Evolutionary conservation across 306 rosid species (phyloP).

Genomic region (Calophaca sinica): DNA sequence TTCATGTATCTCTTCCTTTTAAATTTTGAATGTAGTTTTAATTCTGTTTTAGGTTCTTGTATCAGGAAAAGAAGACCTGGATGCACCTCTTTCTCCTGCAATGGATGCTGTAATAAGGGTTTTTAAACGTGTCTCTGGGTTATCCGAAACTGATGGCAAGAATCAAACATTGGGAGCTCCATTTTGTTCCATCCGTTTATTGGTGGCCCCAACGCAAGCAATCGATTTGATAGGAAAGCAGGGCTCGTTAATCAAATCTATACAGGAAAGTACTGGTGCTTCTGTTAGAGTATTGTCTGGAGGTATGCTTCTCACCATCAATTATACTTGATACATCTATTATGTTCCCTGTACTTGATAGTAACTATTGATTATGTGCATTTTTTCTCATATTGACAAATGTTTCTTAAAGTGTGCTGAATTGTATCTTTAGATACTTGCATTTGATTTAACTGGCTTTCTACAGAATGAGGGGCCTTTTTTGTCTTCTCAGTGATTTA

Average conservation of each 20-base stretch:
- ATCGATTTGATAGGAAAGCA: constrained; percentile 96
- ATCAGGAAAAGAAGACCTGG: constrained; percentile 89
- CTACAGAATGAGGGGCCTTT: constrained; percentile 12
- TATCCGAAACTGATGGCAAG: constrained; percentile 68
- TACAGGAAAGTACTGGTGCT: constrained; percentile 84
- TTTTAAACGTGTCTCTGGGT: constrained; percentile 83
- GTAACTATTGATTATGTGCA: constrained; percentile 20
- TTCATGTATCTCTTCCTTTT: constrained; percentile 20
- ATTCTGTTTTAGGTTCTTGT: constrained; percentile 71
- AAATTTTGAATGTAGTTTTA: constrained; percentile 26
- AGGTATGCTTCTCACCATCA: constrained; percentile 58
- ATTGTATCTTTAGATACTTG: constrained; percentile 5
- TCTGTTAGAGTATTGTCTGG: constrained; percentile 82
- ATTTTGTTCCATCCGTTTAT: constrained; percentile 74
- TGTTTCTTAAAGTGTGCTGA: constrained; percentile 34
- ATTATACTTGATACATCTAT: background rate
- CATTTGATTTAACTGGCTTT: constrained; percentile 16
- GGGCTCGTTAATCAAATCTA: constrained; percentile 89
- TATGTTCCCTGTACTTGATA: constrained; percentile 9
- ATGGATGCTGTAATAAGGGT: constrained; percentile 91
- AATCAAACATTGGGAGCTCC: constrained; percentile 56
- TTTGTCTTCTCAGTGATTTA: background rate
- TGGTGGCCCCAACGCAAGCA: constrained; percentile 97
- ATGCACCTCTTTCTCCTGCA: constrained; percentile 84
- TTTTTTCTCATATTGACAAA: constrained; percentile 30